Evolutionary conservation across 2,329 filamentous ascomycete species (phyloP).

Genomic region (Arachnomyces sp.): DNA sequence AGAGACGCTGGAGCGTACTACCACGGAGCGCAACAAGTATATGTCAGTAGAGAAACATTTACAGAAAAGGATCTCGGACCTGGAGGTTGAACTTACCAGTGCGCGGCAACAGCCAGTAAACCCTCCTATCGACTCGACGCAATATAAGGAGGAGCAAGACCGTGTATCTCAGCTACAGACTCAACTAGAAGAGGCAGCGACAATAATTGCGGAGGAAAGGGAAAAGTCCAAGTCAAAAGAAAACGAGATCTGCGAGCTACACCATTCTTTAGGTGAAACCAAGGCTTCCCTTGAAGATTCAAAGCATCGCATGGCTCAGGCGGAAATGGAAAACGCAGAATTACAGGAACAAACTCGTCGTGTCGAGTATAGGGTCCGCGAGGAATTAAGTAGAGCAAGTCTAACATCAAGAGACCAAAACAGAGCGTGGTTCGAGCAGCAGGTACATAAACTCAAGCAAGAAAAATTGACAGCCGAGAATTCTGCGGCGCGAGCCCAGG

Average conservation of each 20-base stretch:
- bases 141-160: conserved; percentile 9
- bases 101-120: conserved; percentile 14
- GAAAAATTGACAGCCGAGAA: conserved; percentile 21
- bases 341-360: conserved; percentile 16
- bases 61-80: not conserved
- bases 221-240: conserved; percentile 15
- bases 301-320: conserved; percentile 11
- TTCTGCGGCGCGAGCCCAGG: conserved; percentile 9
- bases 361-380: conserved; percentile 20
- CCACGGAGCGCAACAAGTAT: conserved; percentile 1
- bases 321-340: conserved; percentile 17
- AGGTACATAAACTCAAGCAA: conserved; percentile 18
- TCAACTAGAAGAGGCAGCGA: conserved; percentile 17
- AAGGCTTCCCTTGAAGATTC: conserved; percentile 11
- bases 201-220: conserved; percentile 12
- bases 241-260: conserved; percentile 13
- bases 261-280: conserved; percentile 15
- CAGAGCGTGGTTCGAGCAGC: conserved; percentile 23
- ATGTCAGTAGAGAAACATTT: not conserved
- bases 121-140: conserved; percentile 2
- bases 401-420: conserved; percentile 20
- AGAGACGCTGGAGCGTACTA: conserved; percentile 12
- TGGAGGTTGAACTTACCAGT: conserved; percentile 19
- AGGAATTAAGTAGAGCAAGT: conserved; percentile 26
- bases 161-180: conserved; percentile 21